Evolutionary conservation across 2,329 filamentous ascomycete genomes (phyloP).

Genomic region (Talaromyces amestolkiae): DNA sequence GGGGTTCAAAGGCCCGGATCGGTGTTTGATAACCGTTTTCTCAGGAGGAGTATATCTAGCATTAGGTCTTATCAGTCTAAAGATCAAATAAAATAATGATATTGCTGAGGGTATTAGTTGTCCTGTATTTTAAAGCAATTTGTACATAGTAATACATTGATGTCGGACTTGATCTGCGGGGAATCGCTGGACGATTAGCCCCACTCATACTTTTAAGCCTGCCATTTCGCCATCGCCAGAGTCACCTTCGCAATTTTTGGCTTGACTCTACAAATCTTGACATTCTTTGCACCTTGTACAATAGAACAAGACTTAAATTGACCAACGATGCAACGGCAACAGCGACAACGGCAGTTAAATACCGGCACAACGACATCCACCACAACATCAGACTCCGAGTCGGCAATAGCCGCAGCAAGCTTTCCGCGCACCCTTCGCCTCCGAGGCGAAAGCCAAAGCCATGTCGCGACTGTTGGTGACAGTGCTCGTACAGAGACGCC

Average conservation of each 20-base stretch:
- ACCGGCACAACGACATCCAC: constrained; percentile 1
- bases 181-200: neutral
- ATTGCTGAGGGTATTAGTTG: neutral
- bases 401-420: constrained; percentile 18
- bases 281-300: neutral
- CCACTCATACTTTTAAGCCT: neutral
- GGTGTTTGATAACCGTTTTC: neutral
- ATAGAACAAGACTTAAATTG: neutral
- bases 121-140: neutral
- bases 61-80: neutral
- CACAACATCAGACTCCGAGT: constrained; percentile 21
- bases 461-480: constrained; percentile 21
- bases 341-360: neutral
- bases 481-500: constrained; percentile 18
- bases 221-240: neutral
- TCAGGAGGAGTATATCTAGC: constrained; percentile 3
- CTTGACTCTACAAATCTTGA: too few species aligned
- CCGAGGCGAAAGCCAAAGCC: constrained; percentile 11
- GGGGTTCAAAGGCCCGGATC: neutral
- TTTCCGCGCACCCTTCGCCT: constrained; percentile 21
- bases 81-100: constrained; percentile 7
- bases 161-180: neutral
- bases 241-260: neutral
- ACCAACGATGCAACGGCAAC: constrained; percentile 6
- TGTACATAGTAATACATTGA: neutral